Evolutionary conservation across 306 rosid genomes (phyloP).

Genomic region (Morella rubra): DNA sequence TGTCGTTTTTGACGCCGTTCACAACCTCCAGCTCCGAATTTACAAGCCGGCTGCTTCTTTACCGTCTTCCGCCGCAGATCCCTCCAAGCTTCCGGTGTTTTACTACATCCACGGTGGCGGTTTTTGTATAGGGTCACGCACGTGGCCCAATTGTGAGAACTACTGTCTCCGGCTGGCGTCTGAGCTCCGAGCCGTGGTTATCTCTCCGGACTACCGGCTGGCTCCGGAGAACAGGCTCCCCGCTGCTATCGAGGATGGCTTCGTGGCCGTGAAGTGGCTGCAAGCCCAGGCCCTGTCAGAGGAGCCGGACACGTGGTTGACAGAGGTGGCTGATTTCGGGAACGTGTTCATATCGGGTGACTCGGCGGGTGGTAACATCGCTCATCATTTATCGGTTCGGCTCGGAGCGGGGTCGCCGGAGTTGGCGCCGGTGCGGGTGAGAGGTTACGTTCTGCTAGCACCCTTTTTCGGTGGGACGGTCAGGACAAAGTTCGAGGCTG

Average conservation of each 20-base stretch:
- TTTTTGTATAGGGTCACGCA: constrained; percentile 88
- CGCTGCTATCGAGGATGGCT: constrained; percentile 64
- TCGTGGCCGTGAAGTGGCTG: constrained; percentile 67
- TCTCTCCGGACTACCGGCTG: constrained; percentile 76
- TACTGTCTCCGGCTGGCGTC: constrained; percentile 63
- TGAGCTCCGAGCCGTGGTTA: constrained; percentile 47
- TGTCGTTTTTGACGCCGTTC: constrained; percentile 46
- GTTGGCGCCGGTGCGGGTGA: constrained; percentile 52
- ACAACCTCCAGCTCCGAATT: constrained; percentile 67
- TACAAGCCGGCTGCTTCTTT: constrained; percentile 52
- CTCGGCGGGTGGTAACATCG: constrained; percentile 82
- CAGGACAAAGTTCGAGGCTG: constrained; percentile 53
- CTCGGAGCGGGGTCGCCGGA: constrained; percentile 47
- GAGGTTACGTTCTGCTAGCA: constrained; percentile 68
- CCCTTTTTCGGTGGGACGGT: constrained; percentile 80
- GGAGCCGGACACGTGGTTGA: constrained; percentile 62
- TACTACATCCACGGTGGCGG: constrained; percentile 92
- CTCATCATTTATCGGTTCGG: constrained; percentile 63
- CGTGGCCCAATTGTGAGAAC: constrained; percentile 88
- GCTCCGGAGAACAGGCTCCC: constrained; percentile 86
- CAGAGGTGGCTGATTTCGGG: constrained; percentile 58
- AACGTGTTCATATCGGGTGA: constrained; percentile 71
- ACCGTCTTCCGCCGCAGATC: neutral
- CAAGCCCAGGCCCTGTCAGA: constrained; percentile 44
- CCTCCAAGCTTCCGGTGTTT: constrained; percentile 61